Evolutionary conservation across 2,329 filamentous ascomycete species (phyloP), one percentile per base, ranked within the genome.

Genomic region (Aschersonia sp.): DNA sequence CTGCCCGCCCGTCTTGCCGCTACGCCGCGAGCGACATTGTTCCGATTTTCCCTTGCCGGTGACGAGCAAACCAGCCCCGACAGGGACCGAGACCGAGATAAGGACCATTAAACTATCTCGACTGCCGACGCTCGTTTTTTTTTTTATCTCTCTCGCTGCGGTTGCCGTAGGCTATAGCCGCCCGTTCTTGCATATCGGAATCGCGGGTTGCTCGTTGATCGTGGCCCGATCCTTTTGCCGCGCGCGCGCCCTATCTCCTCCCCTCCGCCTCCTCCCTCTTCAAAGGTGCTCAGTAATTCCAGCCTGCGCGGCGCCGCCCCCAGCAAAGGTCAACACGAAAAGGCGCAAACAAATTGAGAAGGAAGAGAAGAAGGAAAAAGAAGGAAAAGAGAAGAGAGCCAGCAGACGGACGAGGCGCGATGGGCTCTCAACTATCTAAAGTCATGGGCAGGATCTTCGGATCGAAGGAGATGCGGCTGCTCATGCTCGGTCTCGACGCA

Each of bases 381-480:
- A 46, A 30, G 14, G 22, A 22, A 22, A 22, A 22, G 22, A 22
- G 22, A 22, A 22, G 22, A 22, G 22, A 22, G 22, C 22, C 22
- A 22, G 3, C 22, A 22, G 22, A 14, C 37, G 6, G 14, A 43
- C 12, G 5, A 55, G 56, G 52, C 68, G 83, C 65, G 57, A 97
- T 97, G 90, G 90, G 90, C 71, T 85, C 84, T 62, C 84, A 87
- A 69, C 76, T 96, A 67, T 94, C 87, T 60, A 95, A 94, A 73
- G 83, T 96, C 72, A 89, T 96, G 83, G 86, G 87, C 70, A 95
- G 94, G 81, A 87, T 97, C 75, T 97, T 95, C 75, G 90, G 90
- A 70, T 94, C 90, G 57, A 95, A 95, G 76, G 90, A 97, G 73
- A 96, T 97, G 88, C 85, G 90, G 62, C 83, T 98, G 65, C 75